These are phyloP conservation scores for Penicillium malachiteum DNA, from an alignment of 495 filamentous ascomycete genomes.

Conservation along the genomic window DNA sequence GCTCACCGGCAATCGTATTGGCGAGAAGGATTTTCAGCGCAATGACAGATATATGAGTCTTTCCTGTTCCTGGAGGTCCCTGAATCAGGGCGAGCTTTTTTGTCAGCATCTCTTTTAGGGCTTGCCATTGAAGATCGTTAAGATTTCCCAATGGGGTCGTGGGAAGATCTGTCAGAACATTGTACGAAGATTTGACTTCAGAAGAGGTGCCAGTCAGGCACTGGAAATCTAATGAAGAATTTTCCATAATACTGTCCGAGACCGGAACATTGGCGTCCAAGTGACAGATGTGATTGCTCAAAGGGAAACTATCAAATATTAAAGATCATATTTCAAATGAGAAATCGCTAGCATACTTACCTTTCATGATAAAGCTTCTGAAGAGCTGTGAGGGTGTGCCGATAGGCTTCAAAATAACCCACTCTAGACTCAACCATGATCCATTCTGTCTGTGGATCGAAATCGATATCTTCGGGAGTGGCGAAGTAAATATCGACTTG, in stretches of 20 bases:
- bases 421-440: constrained; percentile 73
- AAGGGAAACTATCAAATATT: constrained; percentile 52
- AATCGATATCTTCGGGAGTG: constrained; percentile 53
- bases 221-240: constrained; percentile 49
- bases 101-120: constrained; percentile 68
- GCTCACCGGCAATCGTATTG: constrained; percentile 58
- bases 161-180: constrained; percentile 55
- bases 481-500: constrained; percentile 77
- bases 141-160: constrained; percentile 47
- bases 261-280: constrained; percentile 44
- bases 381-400: constrained; percentile 69
- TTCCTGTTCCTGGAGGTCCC: constrained; percentile 90
- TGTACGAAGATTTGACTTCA: constrained; percentile 27
- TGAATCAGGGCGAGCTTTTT: constrained; percentile 78
- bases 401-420: constrained; percentile 72
- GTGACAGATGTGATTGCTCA: constrained; percentile 59
- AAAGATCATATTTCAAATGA: constrained; percentile 4
- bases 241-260: constrained; percentile 49
- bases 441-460: constrained; percentile 70
- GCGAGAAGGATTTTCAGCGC: constrained; percentile 67
- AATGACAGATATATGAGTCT: constrained; percentile 73
- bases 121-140: constrained; percentile 68
- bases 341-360: constrained; percentile 37
- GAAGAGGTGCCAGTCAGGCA: constrained; percentile 20
- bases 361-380: constrained; percentile 65